Base-by-base conservation (phyloP, 148 eudicot genomes). In the Rheum nobile region DNA sequence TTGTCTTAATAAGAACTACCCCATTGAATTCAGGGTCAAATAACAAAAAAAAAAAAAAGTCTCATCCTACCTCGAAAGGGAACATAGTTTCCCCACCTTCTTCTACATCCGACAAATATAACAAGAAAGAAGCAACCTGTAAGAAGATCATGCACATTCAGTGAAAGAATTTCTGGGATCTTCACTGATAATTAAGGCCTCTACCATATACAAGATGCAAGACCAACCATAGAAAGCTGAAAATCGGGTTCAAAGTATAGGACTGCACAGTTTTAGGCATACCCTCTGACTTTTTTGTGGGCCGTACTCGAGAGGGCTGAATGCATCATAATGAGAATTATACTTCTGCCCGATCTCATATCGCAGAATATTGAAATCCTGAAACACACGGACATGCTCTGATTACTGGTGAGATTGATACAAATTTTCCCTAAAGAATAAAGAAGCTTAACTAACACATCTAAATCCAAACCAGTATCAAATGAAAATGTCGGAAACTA, bases 71-170 rank as follows among this genome's bases (percentile, higher is more conserved):
- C 96, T 90, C 98, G 52, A 80, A 92, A 2, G 98, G 98, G 72
- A 92, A 92, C 96, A 90, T 88, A 61, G 98, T 92, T 87, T 90
- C 98, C 12, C 98, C 98, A 48, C 98, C 98, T 86, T 86, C 93
- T 85, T 90, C 93, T 72, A 90, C 98, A 77, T 90, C 91, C 38
- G 98, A 87, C 81, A 92, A 79, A 83, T 92, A 92, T 72, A 90
- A 82, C 82, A 92, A 82, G 78, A 92, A 92, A 50, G 96, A 90
- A 75, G 96, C 98, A 77, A 90, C 77, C 98, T 92, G 85, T 75
- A 81, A 55, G 31, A 74, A 71, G 73, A 76, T 52, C 29, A 46
- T 61, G 55, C 52, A 65, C 59, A 65, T n/a, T 50, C 35, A 19
- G 39, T 16, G 69, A 63, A 63, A 63, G 22, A 32, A 63, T 29